A percentile compares a stretch with the other conserved stretches of the same genome.
Evolutionary conservation across 2,329 filamentous ascomycete species (phyloP).

Genomic region (Rutstroemia sp.): DNA sequence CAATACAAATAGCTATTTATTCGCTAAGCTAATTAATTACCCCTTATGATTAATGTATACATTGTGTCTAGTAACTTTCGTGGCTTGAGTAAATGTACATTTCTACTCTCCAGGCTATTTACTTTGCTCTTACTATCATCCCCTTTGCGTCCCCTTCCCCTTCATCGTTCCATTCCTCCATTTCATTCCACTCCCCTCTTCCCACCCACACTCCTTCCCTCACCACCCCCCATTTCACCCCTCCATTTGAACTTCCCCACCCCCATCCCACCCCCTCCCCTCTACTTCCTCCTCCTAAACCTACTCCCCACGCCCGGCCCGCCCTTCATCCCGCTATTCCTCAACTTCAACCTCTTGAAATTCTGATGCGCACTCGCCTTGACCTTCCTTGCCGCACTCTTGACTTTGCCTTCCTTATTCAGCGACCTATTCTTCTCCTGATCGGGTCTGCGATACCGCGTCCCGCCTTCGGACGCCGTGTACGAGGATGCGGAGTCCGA

Average conservation of each 20-base stretch:
- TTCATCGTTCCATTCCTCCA: background rate
- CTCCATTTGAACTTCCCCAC: background rate
- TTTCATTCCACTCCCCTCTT: background rate
- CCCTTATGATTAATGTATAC: no score
- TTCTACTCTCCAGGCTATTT: no score
- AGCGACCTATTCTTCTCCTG: constrained; percentile 21
- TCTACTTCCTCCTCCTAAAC: constrained; percentile 44
- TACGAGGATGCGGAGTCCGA: constrained; percentile 27
- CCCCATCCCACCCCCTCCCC: background rate
- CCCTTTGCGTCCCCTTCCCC: no score
- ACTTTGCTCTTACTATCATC: no score
- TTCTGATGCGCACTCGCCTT: constrained; percentile 55
- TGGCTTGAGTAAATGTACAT: no score
- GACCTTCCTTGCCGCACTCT: constrained; percentile 51
- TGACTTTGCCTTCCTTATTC: constrained; percentile 35
- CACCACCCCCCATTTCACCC: background rate
- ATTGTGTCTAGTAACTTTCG: no score
- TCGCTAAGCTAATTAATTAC: background rate
- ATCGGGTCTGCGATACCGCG: constrained; percentile 27
- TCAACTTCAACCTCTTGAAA: constrained; percentile 58
- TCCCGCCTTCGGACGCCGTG: constrained; percentile 30
- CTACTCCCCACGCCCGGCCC: constrained; percentile 39
- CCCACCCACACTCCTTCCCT: background rate
- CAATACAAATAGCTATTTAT: background rate
- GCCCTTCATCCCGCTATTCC: constrained; percentile 42